Evolutionary conservation across 305 asterid genomes (phyloP), one percentile per base, ranked within the genome.

Genomic region (Fraxinus albicans): DNA sequence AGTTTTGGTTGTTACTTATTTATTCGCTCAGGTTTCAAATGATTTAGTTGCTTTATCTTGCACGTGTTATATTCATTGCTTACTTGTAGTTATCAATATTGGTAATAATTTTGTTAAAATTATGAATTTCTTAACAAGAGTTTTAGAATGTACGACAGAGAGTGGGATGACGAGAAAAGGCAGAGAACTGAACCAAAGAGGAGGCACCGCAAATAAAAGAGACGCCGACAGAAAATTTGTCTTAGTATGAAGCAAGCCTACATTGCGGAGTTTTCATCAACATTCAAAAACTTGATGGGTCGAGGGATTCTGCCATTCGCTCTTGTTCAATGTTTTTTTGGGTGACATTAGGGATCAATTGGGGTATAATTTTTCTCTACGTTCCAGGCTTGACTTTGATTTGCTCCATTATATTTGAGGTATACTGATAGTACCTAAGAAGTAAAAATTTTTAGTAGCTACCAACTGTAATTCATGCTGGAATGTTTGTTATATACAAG

Each of bases 121-220:
- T 3, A 13, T 73, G 85, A 42, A 79, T 84, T 44, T 93, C 96
- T 91, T 95, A 85, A 96, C 91, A 70, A 77, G 27, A 19, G n/a
- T 42, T 75, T 83, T 87, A 93, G 97, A 77, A 67, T 91, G 82
- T 95, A 94, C 42, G 98, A 97, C 80, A 92, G 99, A 86, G 99
- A 94, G 77, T 94, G 99, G 99, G 99, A 97, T 33, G 98, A 97
- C 27, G 99, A 97, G 69, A 97, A 97, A 93, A 91, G 99, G 88
- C 99, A 90, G 88, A 92, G 99, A 89, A 93, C 89, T 75, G 98
- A 96, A 84, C 92, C 91, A 7, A 97, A 97, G 87, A 90, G 99
- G 90, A 88, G 99, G 82, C 99, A 97, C 83, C 93, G 98, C 35
- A 95, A 97, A 86, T 94, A 92, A 76, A 78, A 34, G 75, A 55